Conservation (phyloP, 768 basidiomycete genomes). For the Auriculariales sp. region DNA sequence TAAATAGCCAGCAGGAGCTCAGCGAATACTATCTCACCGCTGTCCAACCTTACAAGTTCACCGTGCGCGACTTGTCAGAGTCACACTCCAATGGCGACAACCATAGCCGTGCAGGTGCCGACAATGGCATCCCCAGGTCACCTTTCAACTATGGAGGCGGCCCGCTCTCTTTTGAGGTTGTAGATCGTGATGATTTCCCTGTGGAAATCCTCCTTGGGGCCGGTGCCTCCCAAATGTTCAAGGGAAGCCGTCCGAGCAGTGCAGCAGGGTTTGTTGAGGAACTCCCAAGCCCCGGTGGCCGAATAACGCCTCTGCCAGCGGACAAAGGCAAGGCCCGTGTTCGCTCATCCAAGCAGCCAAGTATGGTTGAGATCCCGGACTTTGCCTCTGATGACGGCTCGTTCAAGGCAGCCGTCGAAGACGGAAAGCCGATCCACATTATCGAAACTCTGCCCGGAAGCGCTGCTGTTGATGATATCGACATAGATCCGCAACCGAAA, state of each 20-base stretch:
- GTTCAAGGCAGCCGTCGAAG: slow-evolving; percentile 18
- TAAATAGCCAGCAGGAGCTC: slow-evolving; percentile 67
- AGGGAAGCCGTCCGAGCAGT: no score
- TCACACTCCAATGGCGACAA: slow-evolving; percentile 26
- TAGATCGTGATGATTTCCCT: slow-evolving; percentile 18
- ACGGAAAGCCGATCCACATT: slow-evolving; percentile 24
- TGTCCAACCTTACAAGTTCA: slow-evolving; percentile 30
- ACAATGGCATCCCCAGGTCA: slow-evolving; percentile 8
- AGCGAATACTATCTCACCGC: slow-evolving; percentile 45
- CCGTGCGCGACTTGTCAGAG: slow-evolving; percentile 40
- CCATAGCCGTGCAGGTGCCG: slow-evolving; percentile 35
- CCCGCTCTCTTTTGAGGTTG: slow-evolving; percentile 22
- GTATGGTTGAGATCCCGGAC: not conserved
- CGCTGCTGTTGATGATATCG: slow-evolving; percentile 39
- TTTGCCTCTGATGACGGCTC: not conserved
- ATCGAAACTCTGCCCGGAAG: slow-evolving; percentile 40
- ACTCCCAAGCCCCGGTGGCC: slow-evolving; percentile 12
- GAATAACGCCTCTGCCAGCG: slow-evolving; percentile 2
- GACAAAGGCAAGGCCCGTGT: slow-evolving; percentile 35
- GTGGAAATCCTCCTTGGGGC: slow-evolving; percentile 10
- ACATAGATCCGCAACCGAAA: not conserved
- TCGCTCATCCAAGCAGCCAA: no score
- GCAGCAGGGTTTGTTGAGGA: slow-evolving; percentile 19
- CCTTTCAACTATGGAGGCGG: not conserved
- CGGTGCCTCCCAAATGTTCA: slow-evolving; percentile 16